These are phyloP conservation scores for Tetracladium setigerum DNA, from an alignment of 495 filamentous ascomycete genomes.

Conservation along the genomic window DNA sequence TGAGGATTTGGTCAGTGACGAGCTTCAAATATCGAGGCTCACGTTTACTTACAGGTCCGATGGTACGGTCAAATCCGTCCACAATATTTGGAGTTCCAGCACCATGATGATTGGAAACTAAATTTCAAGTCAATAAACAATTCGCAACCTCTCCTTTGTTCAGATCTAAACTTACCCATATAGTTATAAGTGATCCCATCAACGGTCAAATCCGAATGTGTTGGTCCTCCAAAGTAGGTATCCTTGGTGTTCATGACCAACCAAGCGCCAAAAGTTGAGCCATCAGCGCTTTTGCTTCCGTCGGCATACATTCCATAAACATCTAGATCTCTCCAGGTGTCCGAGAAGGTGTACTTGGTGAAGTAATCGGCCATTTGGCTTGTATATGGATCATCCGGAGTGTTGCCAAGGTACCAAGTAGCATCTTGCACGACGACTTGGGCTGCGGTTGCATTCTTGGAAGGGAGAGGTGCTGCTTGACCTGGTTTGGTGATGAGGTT, in stretches of 20 bases:
- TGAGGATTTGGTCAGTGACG: not conserved
- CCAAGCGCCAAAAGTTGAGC: slow-evolving; percentile 45
- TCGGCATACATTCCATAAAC: slow-evolving; percentile 49
- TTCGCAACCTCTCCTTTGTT: not conserved
- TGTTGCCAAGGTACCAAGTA: slow-evolving; percentile 46
- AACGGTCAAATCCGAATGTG: slow-evolving; percentile 48
- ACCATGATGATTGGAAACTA: slow-evolving; percentile 49
- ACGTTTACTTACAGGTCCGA: slow-evolving; percentile 31
- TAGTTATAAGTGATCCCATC: slow-evolving; percentile 52
- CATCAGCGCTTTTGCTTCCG: slow-evolving; percentile 39
- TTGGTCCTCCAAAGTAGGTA: slow-evolving; percentile 50
- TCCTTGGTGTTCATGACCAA: slow-evolving; percentile 51
- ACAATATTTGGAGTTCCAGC: slow-evolving; percentile 51
- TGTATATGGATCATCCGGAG: slow-evolving; percentile 41
- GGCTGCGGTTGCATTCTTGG: slow-evolving; percentile 30
- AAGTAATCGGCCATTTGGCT: slow-evolving; percentile 47
- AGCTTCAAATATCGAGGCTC: not conserved
- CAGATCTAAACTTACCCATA: slow-evolving; percentile 10
- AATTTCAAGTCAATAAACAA: slow-evolving; percentile 20
- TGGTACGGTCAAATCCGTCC: slow-evolving; percentile 49
- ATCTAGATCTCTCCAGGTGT: slow-evolving; percentile 42
- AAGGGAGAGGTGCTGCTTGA: slow-evolving; percentile 44
- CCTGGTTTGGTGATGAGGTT: slow-evolving; percentile 42
- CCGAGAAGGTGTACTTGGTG: slow-evolving; percentile 50
- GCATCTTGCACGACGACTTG: slow-evolving; percentile 48